These are phyloP conservation scores for Mycena maculata DNA, from an alignment of 768 basidiomycete species.

Conservation along the genomic window DNA sequence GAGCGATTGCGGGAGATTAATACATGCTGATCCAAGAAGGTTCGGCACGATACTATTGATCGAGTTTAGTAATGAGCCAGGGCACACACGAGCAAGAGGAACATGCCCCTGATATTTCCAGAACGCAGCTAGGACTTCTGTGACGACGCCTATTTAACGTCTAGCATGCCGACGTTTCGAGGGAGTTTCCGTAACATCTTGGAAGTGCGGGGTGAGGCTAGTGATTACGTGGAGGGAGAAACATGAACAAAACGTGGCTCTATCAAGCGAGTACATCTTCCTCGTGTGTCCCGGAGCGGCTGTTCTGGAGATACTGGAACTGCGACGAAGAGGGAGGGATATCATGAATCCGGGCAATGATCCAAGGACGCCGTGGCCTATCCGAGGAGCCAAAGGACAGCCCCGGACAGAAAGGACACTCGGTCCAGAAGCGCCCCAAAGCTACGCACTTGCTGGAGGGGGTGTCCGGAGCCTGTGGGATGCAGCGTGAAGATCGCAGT, in stretches of 20 bases:
- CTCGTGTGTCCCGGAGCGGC: constrained; percentile 1
- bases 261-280: background rate
- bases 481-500: constrained; percentile 22
- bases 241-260: background rate
- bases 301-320: background rate
- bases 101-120: constrained; percentile 5
- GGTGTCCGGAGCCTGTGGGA: constrained; percentile 10
- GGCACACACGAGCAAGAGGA: background rate
- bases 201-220: constrained; percentile 16
- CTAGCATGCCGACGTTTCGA: constrained; percentile 16
- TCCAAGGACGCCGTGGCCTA: constrained; percentile 21
- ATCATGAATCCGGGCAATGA: background rate
- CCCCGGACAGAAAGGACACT: constrained; percentile 1
- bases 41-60: constrained; percentile 9
- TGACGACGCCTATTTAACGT: constrained; percentile 20
- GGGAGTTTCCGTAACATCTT: constrained; percentile 5
- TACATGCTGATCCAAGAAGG: constrained; percentile 25
- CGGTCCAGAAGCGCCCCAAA: constrained; percentile 20
- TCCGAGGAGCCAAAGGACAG: constrained; percentile 10
- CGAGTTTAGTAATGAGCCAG: constrained; percentile 1
- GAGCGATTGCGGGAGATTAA: constrained; percentile 25
- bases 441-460: constrained; percentile 17
- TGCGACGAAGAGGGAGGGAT: constrained; percentile 1
- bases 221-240: constrained; percentile 19
- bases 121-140: constrained; percentile 3